Evolutionary conservation across 805 yeast species (phyloP).

Genomic region (Pichia exigua): DNA sequence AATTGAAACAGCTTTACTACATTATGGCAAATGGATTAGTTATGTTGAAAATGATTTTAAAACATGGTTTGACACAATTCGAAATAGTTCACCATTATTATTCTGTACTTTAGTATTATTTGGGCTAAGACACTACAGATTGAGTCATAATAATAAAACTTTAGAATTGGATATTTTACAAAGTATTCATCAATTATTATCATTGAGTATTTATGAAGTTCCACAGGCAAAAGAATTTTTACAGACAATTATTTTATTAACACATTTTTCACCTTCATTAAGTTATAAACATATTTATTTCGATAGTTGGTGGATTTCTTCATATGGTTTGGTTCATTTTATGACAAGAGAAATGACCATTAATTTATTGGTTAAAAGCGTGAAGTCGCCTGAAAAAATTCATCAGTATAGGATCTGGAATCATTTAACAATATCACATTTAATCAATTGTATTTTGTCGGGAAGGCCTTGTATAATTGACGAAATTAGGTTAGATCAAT

Average conservation of each 20-base stretch:
- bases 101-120: constrained; percentile 55
- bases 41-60: constrained; percentile 6
- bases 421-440: constrained; percentile 57
- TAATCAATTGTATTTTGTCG: constrained; percentile 52
- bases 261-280: constrained; percentile 52
- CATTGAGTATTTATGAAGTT: constrained; percentile 33
- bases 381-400: constrained; percentile 19
- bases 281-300: constrained; percentile 44
- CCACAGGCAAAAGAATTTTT: constrained; percentile 44
- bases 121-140: constrained; percentile 38
- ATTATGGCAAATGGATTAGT: constrained; percentile 60
- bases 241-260: constrained; percentile 54
- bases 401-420: constrained; percentile 60
- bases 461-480: constrained; percentile 66
- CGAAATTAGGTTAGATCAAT: constrained; percentile 48
- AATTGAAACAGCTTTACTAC: constrained; percentile 43
- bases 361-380: constrained; percentile 20
- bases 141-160: not conserved
- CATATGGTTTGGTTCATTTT: constrained; percentile 55
- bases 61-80: constrained; percentile 23
- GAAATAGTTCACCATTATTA: constrained; percentile 47
- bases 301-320: constrained; percentile 65
- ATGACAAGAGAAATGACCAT: constrained; percentile 40
- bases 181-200: constrained; percentile 40
- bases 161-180: constrained; percentile 32